Conservation (phyloP, 495 filamentous ascomycete species). For the Cairneyella variabilis region DNA sequence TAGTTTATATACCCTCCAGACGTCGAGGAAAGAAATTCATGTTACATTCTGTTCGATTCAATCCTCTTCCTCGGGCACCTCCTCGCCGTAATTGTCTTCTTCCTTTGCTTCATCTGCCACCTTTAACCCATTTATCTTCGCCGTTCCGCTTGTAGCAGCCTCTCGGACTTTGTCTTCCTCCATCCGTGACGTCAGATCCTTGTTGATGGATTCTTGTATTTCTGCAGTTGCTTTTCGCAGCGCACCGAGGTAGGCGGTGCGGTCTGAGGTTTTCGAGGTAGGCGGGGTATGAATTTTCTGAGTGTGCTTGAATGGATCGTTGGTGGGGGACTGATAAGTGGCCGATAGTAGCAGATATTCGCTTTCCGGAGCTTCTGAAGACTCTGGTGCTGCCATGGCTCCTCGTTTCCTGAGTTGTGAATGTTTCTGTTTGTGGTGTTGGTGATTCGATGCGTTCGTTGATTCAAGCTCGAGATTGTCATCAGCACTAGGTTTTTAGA, state of each 20-base stretch:
- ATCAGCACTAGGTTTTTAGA: no score
- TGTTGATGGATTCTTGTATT: slow-evolving; percentile 75
- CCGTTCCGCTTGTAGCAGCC: slow-evolving; percentile 14
- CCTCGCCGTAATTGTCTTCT: slow-evolving; percentile 86
- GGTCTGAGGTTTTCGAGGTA: slow-evolving; percentile 40
- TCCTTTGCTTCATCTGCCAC: slow-evolving; percentile 58
- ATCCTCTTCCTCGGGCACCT: slow-evolving; percentile 55
- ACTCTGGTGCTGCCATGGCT: slow-evolving; percentile 1
- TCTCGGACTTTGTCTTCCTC: slow-evolving; percentile 63
- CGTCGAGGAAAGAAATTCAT: not conserved
- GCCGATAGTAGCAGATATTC: slow-evolving; percentile 29
- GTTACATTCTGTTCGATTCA: slow-evolving; percentile 25
- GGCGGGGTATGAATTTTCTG: slow-evolving; percentile 38
- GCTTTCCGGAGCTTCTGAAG: not conserved
- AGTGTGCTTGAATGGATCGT: slow-evolving; percentile 37
- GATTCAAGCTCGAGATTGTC: no score
- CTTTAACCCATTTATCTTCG: slow-evolving; percentile 32
- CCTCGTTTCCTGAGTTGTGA: not conserved
- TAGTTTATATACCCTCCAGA: slow-evolving; percentile 6
- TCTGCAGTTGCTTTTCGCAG: slow-evolving; percentile 57
- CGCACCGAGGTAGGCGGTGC: slow-evolving; percentile 61
- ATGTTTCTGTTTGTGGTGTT: no score
- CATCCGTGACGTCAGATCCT: slow-evolving; percentile 81
- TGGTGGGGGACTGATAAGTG: slow-evolving; percentile 56
- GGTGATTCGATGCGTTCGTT: no score